These are phyloP conservation scores for Drechslerella coelobrocha DNA, from an alignment of 2,329 filamentous ascomycete species.

Conservation along the genomic window DNA sequence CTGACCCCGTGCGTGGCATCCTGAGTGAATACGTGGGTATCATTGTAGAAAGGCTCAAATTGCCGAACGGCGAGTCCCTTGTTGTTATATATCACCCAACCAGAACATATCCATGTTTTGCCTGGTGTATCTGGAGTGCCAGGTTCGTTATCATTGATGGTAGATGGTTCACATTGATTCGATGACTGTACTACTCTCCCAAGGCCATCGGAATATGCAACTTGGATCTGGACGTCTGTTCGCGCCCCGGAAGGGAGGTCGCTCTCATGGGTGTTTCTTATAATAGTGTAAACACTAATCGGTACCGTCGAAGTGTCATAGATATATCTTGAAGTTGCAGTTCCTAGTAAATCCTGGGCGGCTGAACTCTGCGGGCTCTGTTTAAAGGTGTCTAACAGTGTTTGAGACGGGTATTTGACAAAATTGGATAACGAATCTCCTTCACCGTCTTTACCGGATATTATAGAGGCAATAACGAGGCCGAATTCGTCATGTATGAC, in stretches of 20 bases:
- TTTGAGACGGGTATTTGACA: not conserved
- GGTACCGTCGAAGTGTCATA: conserved; percentile 4
- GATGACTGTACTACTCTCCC: conserved; percentile 18
- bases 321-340: not conserved
- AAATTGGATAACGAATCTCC: conserved; percentile 1
- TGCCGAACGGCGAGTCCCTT: conserved; percentile 51
- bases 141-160: not conserved
- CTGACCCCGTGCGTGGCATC: conserved; percentile 25
- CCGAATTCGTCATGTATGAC: not conserved
- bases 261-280: not conserved
- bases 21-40: conserved; percentile 42
- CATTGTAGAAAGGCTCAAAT: conserved; percentile 53
- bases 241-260: not conserved
- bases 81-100: conserved; percentile 53
- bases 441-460: not conserved
- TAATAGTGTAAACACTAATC: not conserved
- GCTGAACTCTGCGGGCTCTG: conserved; percentile 3
- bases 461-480: not conserved
- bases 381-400: not conserved
- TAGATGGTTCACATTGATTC: not conserved
- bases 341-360: conserved; percentile 5
- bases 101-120: conserved; percentile 51
- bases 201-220: conserved; percentile 34
- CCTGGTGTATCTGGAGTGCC: conserved; percentile 4
- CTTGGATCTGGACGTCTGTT: not conserved